Evolutionary conservation across 1,284 basidiomycete genomes (phyloP).

Genomic region (Puccinia triticina): DNA sequence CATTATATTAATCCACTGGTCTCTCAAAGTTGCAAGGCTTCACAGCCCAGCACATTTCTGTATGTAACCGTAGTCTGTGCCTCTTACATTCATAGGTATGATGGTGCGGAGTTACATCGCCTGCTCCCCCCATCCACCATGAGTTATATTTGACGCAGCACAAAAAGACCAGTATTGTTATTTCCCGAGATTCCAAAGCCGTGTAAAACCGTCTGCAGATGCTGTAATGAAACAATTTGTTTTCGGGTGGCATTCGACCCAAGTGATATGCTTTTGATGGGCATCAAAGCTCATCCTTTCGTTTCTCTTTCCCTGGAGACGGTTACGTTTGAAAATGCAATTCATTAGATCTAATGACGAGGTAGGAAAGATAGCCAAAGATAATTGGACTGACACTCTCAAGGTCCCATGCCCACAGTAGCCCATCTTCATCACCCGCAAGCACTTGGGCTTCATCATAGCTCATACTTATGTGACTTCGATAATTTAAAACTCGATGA

Average conservation of each 20-base stretch:
- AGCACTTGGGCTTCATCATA: constrained; percentile 77
- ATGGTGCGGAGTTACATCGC: too few species aligned
- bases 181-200: constrained; percentile 54
- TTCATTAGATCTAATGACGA: background rate
- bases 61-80: too few species aligned
- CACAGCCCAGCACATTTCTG: too few species aligned
- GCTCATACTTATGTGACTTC: constrained; percentile 80
- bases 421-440: constrained; percentile 85
- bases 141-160: background rate
- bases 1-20: too few species aligned
- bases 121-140: background rate
- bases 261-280: constrained; percentile 82
- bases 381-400: constrained; percentile 70
- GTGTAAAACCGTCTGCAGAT: constrained; percentile 67
- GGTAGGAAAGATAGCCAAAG: background rate
- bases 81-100: background rate
- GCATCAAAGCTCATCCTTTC: constrained; percentile 69
- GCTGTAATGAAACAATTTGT: constrained; percentile 80
- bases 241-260: constrained; percentile 85
- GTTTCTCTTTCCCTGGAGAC: constrained; percentile 69
- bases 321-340: background rate
- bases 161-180: background rate
- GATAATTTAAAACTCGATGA: constrained; percentile 73
- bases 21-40: too few species aligned
- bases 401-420: constrained; percentile 88